Base-by-base conservation (phyloP, 768 basidiomycete species). In the Trichaptum fuscoviolaceum region DNA sequence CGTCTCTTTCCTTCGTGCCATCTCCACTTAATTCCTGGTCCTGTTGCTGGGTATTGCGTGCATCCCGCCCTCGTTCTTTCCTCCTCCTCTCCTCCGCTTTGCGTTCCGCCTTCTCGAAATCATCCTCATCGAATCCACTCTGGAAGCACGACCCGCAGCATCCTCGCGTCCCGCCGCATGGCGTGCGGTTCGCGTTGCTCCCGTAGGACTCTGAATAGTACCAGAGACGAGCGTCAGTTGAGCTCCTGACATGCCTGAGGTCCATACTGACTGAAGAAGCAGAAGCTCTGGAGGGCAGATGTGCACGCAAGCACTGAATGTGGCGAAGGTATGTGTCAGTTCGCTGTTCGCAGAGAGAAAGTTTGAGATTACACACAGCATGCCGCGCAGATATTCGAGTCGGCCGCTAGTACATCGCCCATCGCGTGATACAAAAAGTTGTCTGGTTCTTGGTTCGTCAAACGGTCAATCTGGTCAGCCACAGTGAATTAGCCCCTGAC, bases 71-170 rank as follows among this genome's bases (percentile, higher is more conserved):
- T 52, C 61, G 26, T 30, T 27, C 57, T 20, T 35, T 63, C 57
- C 63, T 64, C 57, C 65, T 61, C 20, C 35, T 59, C n/a, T 59
- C 65, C 30, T 68, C 57, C 36, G 57, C 67, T 25, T 63, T 66
- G n/a, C 60, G 60, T 30, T 68, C 67, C n/a, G 65, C 67, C 34
- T 65, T 35, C 20, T 66, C 60, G 24, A 64, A 64, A 24, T 65
- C 65, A n/a, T 62, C 64, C 62, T 68, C 67, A 35, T 65, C 65
- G 15, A 61, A 61, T 9, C 59, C 30, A 9, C 30, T 61, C 8
- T 61, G 24, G 59, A 61, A 61, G 30, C 59, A 61, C 30, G 59
- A 61, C 12, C 59, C 59, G 59, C 59, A 61, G 23, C 59, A 61
- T 20, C 59, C 59, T 5, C 59, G 25, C 17, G 59, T 15, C 30